Percentiles rank a stretch among this genome's conserved stretches.
Evolutionary conservation across 2,329 filamentous ascomycete genomes (phyloP).

Genomic region (Colletotrichum costaricense): DNA sequence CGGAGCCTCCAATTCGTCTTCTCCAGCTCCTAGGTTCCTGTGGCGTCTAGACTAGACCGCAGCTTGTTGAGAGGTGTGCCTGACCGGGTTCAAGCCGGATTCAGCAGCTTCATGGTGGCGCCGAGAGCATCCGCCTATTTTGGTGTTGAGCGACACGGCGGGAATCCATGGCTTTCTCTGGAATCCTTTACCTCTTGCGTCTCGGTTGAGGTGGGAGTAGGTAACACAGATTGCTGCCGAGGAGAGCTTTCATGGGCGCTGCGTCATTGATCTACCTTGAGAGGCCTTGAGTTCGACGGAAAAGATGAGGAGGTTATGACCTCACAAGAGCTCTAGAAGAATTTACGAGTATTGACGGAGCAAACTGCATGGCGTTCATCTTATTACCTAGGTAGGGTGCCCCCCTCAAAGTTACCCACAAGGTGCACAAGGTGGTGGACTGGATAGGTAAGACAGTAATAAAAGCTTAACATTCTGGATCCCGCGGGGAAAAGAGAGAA

Average conservation of each 20-base stretch:
- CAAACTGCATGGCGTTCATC: not conserved
- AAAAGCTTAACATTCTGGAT: not conserved
- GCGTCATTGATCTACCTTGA: not conserved
- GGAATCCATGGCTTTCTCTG: not conserved
- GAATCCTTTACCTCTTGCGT: not conserved
- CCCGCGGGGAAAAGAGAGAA: not conserved
- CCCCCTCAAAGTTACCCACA: not conserved
- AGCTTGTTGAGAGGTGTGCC: constrained; percentile 7
- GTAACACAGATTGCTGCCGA: not conserved
- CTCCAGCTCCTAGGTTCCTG: not conserved
- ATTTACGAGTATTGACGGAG: not conserved
- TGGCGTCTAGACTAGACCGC: constrained; percentile 3
- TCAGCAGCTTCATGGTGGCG: constrained; percentile 12
- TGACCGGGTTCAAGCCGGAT: constrained; percentile 11
- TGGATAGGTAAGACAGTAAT: not conserved
- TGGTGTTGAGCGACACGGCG: not conserved
- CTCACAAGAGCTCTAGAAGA: not conserved
- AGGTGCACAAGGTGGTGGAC: not conserved
- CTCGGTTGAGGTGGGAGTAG: not conserved
- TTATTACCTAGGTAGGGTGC: not conserved
- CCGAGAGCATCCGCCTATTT: constrained; percentile 9
- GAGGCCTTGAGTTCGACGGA: not conserved
- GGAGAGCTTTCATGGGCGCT: not conserved
- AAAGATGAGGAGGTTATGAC: not conserved
- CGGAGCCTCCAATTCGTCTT: not conserved